A percentile compares a stretch with the other conserved stretches of the same genome.
Conservation (phyloP, 305 asterid genomes). For the Rubia tinctorum region DNA sequence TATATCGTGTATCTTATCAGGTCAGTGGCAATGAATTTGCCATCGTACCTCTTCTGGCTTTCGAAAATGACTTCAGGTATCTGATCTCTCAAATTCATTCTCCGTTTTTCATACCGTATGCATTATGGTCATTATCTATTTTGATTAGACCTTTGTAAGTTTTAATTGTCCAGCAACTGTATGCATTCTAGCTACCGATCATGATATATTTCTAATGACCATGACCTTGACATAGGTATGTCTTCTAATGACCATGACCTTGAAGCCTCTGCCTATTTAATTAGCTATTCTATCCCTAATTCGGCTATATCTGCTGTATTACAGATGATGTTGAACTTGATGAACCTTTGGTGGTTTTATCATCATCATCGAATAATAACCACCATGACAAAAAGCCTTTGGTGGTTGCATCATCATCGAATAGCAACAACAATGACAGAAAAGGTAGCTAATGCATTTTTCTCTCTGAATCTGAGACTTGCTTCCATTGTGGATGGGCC, state of each 20-base stretch:
- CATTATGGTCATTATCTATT: background rate
- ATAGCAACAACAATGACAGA: constrained; percentile 24
- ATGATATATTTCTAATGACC: background rate
- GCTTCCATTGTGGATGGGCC: constrained; percentile 18
- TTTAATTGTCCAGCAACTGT: background rate
- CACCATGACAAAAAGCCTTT: constrained; percentile 44
- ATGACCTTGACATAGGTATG: constrained; percentile 72
- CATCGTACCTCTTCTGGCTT: constrained; percentile 64
- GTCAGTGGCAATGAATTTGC: constrained; percentile 82
- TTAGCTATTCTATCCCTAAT: constrained; percentile 16
- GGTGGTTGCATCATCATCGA: constrained; percentile 23
- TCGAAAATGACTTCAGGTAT: constrained; percentile 76
- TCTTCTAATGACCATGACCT: constrained; percentile 18
- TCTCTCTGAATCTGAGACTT: constrained; percentile 10
- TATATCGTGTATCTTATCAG: constrained; percentile 27
- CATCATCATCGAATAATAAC: constrained; percentile 32
- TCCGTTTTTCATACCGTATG: background rate
- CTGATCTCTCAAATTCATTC: constrained; percentile 17
- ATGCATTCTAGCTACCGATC: background rate
- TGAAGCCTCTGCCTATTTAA: background rate
- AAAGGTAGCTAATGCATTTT: constrained; percentile 38
- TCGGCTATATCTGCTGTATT: constrained; percentile 16
- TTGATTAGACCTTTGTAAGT: background rate
- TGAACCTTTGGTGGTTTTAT: constrained; percentile 43
- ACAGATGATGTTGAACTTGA: constrained; percentile 75